Evolutionary conservation across 2,329 filamentous ascomycete species (phyloP), one percentile per base, ranked within the genome.

Genomic region (Cordyceps javanica): DNA sequence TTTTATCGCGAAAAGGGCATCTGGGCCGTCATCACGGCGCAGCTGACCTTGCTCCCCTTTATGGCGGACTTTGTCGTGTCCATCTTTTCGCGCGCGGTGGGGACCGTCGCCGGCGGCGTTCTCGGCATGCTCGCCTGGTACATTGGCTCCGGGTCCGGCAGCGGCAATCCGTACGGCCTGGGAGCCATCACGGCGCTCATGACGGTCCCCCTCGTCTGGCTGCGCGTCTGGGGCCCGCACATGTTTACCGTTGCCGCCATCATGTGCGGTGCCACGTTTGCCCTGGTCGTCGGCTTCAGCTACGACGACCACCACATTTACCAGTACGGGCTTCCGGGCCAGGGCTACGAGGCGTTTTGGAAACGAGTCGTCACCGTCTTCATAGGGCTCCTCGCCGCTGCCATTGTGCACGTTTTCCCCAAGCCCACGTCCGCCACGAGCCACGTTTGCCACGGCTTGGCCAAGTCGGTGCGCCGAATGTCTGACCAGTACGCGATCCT

Each of bases 11-110:
- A 80, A 58, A 80, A 78, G 62, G 77, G 79, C 0, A 67, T 81
- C 0, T 82, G 79, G 79, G 76, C 69, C 0, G 64, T 80, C 11
- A 80, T 82, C 41, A 81, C 77, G 65, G 77, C 72, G 0, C 79
- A 81, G 61, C 77, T 75, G 0, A 71, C 69, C 0, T 60, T 81
- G 3, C 67, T 80, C 1, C 67, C 76, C 4, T 81, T 80, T 60
- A 73, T 79, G 69, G 73, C 76, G 0, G 79, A 81, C 55, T 80
- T 81, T 41, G 73, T 72, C 0, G 75, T 77, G 48, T 76, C 75
- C 0, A 60, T 80, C 6, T 42, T 78, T 0, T 66, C 70, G 0
- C 70, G 78, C 25, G 63, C 66, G 0, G 52, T 72, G 1, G 79
- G 76, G 3, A 80, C 78, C 0, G 61, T 81, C 0, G 58, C 77